These are phyloP conservation scores for Seiridium cupressi DNA, from an alignment of 2,329 filamentous ascomycete genomes.

Conservation along the genomic window DNA sequence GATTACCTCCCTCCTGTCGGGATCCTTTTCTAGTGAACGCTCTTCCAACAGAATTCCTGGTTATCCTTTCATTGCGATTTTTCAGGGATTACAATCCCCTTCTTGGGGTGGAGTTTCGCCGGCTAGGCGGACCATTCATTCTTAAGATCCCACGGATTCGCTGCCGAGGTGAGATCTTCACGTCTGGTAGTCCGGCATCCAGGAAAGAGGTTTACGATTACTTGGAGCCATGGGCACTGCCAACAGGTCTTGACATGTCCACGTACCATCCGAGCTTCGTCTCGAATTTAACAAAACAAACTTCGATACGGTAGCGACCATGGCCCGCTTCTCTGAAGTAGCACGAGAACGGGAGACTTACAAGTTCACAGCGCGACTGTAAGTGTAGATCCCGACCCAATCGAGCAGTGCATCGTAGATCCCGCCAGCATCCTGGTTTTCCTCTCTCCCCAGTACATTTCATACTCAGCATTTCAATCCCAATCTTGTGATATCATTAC, in stretches of 20 bases:
- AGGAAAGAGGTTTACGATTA: not conserved
- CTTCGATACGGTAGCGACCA: not conserved
- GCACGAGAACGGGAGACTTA: constrained; percentile 6
- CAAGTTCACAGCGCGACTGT: constrained; percentile 7
- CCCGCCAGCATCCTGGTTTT: not conserved
- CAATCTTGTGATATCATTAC: too few species aligned
- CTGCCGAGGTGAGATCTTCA: too few species aligned
- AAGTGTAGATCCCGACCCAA: not conserved
- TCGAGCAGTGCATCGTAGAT: not conserved
- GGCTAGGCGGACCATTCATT: too few species aligned
- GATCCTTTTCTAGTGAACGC: too few species aligned
- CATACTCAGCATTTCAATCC: too few species aligned
- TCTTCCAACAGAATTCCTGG: too few species aligned
- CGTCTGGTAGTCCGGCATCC: not conserved
- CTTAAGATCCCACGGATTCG: too few species aligned
- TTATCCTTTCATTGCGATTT: too few species aligned
- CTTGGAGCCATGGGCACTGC: not conserved
- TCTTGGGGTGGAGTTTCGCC: too few species aligned
- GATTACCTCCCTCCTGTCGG: too few species aligned
- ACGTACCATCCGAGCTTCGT: not conserved
- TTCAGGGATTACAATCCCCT: too few species aligned
- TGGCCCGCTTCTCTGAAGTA: constrained; percentile 5
- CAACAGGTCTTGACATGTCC: not conserved
- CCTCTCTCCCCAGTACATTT: too few species aligned
- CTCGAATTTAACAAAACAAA: not conserved